Conservation (phyloP, 106 monocot genomes). For the Phalaenopsis equestris region DNA sequence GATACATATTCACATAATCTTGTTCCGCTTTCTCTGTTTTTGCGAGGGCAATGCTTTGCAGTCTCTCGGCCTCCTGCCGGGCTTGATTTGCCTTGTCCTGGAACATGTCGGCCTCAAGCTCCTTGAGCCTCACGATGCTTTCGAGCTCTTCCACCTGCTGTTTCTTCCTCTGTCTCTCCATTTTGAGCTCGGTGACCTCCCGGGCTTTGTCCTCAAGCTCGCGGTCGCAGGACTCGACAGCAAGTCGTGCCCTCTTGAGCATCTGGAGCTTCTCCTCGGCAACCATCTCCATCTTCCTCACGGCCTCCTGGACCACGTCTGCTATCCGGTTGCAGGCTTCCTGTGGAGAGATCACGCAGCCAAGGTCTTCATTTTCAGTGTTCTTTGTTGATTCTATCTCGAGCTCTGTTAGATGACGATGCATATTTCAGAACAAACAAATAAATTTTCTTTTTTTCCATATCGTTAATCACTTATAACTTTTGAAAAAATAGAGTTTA, state of each 20-base stretch:
- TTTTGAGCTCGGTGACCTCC: conserved; percentile 66
- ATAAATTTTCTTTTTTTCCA: neutral
- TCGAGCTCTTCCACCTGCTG: conserved; percentile 94
- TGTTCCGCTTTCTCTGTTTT: conserved; percentile 89
- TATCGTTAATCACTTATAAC: neutral
- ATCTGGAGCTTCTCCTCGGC: conserved; percentile 76
- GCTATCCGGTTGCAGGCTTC: conserved; percentile 80
- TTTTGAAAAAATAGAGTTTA: neutral
- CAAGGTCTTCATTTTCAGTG: conserved; percentile 45
- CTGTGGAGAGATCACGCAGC: conserved; percentile 61
- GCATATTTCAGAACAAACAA: conserved; percentile 3
- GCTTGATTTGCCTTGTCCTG: conserved; percentile 93
- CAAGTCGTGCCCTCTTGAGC: conserved; percentile 57
- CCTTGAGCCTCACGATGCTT: conserved; percentile 89
- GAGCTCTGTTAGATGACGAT: conserved; percentile 36
- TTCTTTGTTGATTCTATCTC: conserved; percentile 59
- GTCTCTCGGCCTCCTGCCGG: conserved; percentile 78
- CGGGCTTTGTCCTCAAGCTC: conserved; percentile 87
- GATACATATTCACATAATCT: conserved; percentile 83
- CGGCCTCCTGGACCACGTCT: conserved; percentile 91
- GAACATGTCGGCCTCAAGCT: conserved; percentile 96
- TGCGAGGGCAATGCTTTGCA: conserved; percentile 72
- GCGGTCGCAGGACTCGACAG: conserved; percentile 72
- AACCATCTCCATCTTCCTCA: conserved; percentile 92
- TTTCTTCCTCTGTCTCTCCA: conserved; percentile 72